phyloP scores from a whole-genome alignment of 345 rosid genomes.

The Sonneratia alba region DNA sequence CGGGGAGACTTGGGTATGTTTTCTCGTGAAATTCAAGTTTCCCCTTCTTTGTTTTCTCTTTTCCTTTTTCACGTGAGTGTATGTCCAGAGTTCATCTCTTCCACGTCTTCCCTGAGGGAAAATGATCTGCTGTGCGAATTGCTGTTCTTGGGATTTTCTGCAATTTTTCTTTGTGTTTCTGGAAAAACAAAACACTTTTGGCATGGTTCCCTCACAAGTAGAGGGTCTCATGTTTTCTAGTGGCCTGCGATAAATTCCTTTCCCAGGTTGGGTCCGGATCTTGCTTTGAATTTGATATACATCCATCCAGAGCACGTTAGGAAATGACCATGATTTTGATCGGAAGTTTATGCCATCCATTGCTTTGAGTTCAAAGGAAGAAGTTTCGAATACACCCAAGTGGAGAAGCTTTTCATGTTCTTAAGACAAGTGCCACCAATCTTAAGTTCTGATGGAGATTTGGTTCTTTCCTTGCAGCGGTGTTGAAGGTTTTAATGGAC shows the following conservation, averaged over 20 bases:
- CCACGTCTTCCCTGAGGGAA: not conserved
- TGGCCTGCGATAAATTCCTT: not conserved
- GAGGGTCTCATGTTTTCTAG: too few relatives aligned
- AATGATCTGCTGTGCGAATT: not conserved
- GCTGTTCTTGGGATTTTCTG: not conserved
- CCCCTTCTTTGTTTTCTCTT: not conserved
- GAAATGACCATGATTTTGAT: not conserved
- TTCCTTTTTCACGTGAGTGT: not conserved
- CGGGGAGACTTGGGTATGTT: slow-evolving; percentile 63
- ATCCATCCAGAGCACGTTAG: not conserved
- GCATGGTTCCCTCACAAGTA: too few relatives aligned
- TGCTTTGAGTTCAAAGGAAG: too few relatives aligned
- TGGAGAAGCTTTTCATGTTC: not conserved
- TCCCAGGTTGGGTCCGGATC: too few relatives aligned
- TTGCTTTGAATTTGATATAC: not conserved
- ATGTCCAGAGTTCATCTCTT: too few relatives aligned
- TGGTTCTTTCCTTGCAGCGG: slow-evolving; percentile 26
- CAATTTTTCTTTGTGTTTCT: too few relatives aligned
- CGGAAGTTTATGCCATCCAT: too few relatives aligned
- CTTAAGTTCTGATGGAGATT: not conserved
- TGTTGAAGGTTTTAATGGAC: slow-evolving; percentile 54
- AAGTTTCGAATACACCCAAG: too few relatives aligned
- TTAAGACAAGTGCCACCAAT: not conserved
- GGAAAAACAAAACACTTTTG: too few relatives aligned
- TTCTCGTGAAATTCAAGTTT: not conserved